phyloP scores from a whole-genome alignment of 225 moss, liverwort and hornwort genomes.

The Antitrichia curtipendula region DNA sequence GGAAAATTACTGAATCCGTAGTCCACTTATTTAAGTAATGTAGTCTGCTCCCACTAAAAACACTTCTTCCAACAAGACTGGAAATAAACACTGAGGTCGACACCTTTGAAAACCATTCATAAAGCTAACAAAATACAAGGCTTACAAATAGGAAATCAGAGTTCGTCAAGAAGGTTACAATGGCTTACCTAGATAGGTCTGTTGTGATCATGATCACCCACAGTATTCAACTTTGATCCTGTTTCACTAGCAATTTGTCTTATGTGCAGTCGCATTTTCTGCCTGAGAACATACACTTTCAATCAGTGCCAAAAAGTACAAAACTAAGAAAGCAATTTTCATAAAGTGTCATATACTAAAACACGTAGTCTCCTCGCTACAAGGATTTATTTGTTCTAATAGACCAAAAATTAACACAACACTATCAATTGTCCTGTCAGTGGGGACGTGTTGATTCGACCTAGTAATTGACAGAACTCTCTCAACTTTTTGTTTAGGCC shows the following conservation, averaged over 20 bases:
- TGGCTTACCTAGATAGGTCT: conserved; percentile 24
- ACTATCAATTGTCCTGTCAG: too few relatives aligned
- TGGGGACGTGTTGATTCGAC: too few relatives aligned
- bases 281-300: conserved; percentile 27
- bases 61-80: not conserved
- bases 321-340: not conserved
- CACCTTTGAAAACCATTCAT: not conserved
- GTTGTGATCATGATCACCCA: conserved; percentile 42
- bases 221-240: conserved; percentile 5
- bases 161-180: not conserved
- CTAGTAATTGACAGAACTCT: too few relatives aligned
- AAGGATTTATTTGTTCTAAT: too few relatives aligned
- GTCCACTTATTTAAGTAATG: too few relatives aligned
- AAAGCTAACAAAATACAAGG: not conserved
- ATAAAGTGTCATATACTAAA: not conserved
- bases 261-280: conserved; percentile 78
- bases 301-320: not conserved
- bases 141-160: not conserved
- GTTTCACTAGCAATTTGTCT: conserved; percentile 93
- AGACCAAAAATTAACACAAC: too few relatives aligned
- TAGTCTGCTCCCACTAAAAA: not conserved
- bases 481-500: too few relatives aligned
- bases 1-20: too few relatives aligned
- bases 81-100: not conserved
- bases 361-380: not conserved